Conservation (phyloP, 73 alveolate genomes). For the Symbiodinium natans region DNA sequence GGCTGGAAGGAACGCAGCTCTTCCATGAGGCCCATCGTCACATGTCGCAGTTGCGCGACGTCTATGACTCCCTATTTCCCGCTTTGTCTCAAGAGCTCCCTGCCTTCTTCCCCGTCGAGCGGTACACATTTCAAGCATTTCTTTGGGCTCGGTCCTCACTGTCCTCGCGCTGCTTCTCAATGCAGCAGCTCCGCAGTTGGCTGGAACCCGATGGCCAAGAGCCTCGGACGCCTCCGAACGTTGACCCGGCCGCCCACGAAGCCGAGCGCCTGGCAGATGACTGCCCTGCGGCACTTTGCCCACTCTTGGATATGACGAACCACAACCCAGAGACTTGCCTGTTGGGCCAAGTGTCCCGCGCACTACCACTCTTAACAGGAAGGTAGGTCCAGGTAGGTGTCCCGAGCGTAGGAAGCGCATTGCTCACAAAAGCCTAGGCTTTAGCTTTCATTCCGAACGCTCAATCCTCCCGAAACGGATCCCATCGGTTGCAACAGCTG, state of each 20-base stretch:
- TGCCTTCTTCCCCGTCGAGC: not conserved
- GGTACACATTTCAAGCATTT: not conserved
- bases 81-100: conserved; percentile 34
- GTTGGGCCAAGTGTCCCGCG: too few species aligned
- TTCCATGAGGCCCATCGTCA: conserved; percentile 26
- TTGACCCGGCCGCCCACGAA: not conserved
- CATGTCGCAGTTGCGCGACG: not conserved
- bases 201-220: not conserved
- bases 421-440: too few species aligned
- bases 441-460: too few species aligned
- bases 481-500: too few species aligned
- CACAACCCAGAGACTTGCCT: conserved; percentile 11
- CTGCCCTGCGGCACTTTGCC: not conserved
- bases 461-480: too few species aligned
- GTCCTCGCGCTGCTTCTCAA: conserved; percentile 10
- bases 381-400: too few species aligned
- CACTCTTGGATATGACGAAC: not conserved
- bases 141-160: conserved; percentile 8
- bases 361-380: too few species aligned
- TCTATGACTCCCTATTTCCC: conserved; percentile 26
- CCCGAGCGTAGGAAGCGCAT: too few species aligned
- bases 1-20: conserved; percentile 25
- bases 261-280: not conserved
- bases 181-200: not conserved
- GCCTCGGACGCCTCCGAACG: not conserved